Conservation (phyloP, 345 rosid species). For the Kandelia obovata region DNA sequence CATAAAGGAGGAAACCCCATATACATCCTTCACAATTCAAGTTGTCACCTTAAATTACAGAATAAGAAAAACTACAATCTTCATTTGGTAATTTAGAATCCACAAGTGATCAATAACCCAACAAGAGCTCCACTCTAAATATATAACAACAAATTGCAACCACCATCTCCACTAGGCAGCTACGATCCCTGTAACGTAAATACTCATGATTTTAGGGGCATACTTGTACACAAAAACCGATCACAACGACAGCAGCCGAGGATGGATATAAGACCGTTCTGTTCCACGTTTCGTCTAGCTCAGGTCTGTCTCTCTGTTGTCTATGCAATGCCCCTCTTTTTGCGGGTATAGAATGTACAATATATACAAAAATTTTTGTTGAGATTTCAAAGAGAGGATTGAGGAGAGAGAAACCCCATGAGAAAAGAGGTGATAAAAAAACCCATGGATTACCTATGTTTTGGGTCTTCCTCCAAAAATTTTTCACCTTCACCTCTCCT, state of each 20-base stretch:
- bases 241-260: neutral
- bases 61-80: too few relatives aligned
- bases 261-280: neutral
- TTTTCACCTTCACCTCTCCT: slow-evolving; percentile 2
- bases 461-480: neutral
- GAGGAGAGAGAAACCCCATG: neutral
- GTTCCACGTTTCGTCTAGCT: neutral
- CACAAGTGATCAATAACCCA: too few relatives aligned
- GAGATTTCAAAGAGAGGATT: neutral
- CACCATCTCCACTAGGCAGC: too few relatives aligned
- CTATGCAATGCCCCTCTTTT: too few relatives aligned
- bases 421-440: neutral
- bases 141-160: too few relatives aligned
- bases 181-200: neutral
- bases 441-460: slow-evolving; percentile 7
- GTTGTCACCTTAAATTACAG: too few relatives aligned
- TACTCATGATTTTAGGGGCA: neutral
- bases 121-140: too few relatives aligned
- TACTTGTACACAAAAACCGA: neutral
- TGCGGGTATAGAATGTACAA: neutral
- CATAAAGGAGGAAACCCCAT: too few relatives aligned
- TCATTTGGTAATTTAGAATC: too few relatives aligned
- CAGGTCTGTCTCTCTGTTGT: too few relatives aligned
- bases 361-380: neutral
- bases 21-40: too few relatives aligned